Conservation (phyloP, 176 grass and related monocot genomes). For the Olyra latifolia region DNA sequence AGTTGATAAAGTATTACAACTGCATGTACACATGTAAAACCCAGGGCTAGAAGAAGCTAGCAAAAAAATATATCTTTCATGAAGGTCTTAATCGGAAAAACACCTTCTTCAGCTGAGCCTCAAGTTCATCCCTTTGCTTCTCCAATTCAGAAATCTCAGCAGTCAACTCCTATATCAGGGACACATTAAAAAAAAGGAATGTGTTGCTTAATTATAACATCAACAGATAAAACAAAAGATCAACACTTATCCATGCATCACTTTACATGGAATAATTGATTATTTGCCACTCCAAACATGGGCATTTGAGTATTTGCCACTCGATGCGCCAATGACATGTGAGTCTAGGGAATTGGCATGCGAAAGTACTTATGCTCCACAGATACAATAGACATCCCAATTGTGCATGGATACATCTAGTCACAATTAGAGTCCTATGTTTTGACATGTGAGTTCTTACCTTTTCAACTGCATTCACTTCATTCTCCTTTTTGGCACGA, state of each 20-base stretch:
- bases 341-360: no score
- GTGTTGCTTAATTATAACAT: slow-evolving; percentile 20
- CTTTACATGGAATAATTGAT: no score
- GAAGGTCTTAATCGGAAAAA: slow-evolving; percentile 20
- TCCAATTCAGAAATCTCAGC: slow-evolving; percentile 84
- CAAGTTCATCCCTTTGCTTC: slow-evolving; percentile 93
- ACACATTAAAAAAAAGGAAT: slow-evolving; percentile 5
- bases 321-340: no score
- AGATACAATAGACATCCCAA: slow-evolving; percentile 17
- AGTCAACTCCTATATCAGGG: slow-evolving; percentile 67
- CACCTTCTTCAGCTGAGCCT: slow-evolving; percentile 96
- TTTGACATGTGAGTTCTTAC: slow-evolving; percentile 40
- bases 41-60: slow-evolving; percentile 9
- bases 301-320: no score
- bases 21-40: slow-evolving; percentile 2
- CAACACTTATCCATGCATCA: not conserved
- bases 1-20: not conserved
- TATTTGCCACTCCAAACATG: no score
- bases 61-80: slow-evolving; percentile 6
- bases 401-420: slow-evolving; percentile 5
- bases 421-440: not conserved
- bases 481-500: slow-evolving; percentile 78
- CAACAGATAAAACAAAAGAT: not conserved
- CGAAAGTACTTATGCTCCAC: not conserved
- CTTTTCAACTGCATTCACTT: slow-evolving; percentile 73